phyloP scores from a whole-genome alignment of 2,329 filamentous ascomycete genomes.

The Nigrospora oryzae region DNA sequence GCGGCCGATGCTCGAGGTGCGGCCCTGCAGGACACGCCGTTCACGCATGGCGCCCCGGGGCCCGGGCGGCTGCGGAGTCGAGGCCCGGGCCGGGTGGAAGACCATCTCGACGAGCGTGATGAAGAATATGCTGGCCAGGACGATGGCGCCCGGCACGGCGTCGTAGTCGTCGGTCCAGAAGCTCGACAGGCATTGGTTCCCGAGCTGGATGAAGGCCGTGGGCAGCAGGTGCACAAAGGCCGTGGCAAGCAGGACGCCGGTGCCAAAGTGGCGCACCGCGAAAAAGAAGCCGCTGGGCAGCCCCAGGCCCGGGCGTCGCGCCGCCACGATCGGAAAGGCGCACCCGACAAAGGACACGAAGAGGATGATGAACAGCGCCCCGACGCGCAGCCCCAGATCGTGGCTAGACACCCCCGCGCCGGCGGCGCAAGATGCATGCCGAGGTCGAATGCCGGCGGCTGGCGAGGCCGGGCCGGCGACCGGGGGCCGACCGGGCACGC shows the following conservation, averaged over 20 bases:
- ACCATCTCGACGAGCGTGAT: conserved; percentile 47
- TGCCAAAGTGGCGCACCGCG: conserved; percentile 48
- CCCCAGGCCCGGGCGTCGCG: conserved; percentile 39
- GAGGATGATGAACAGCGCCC: conserved; percentile 44
- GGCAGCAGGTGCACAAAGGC: conserved; percentile 48
- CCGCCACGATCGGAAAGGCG: conserved; percentile 45
- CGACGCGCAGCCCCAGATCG: conserved; percentile 47
- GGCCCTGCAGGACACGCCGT: conserved; percentile 17
- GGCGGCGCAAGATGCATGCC: neutral
- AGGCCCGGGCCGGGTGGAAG: conserved; percentile 35
- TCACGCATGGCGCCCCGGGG: conserved; percentile 12
- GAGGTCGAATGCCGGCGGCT: neutral
- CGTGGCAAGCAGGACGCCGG: conserved; percentile 53
- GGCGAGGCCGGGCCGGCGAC: no score
- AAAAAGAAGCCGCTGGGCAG: conserved; percentile 50
- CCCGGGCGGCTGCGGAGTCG: conserved; percentile 4
- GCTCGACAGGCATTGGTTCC: conserved; percentile 30
- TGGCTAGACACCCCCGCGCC: conserved; percentile 41
- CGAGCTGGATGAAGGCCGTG: conserved; percentile 31
- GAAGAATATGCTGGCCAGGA: conserved; percentile 31
- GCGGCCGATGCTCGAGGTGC: conserved; percentile 23
- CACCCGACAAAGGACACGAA: conserved; percentile 38
- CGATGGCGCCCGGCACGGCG: conserved; percentile 37
- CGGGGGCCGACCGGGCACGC: no score
- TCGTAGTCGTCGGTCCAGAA: conserved; percentile 36